Evolutionary conservation across 1,139 yeast species (phyloP).

Genomic region (Candida mesenterica): DNA sequence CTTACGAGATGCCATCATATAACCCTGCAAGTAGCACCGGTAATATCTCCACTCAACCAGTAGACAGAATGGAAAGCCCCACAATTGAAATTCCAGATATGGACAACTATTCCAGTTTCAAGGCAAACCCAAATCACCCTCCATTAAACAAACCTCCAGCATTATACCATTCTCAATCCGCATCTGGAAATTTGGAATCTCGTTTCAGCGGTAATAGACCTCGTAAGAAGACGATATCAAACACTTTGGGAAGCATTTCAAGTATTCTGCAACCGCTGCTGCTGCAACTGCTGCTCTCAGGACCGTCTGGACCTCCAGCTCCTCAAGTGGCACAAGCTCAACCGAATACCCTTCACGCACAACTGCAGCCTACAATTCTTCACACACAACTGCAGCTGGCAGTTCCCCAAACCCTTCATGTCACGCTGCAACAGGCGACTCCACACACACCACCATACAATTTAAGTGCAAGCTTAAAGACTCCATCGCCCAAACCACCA

Average conservation of each 20-base stretch:
- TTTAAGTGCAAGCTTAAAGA: constrained; percentile 18
- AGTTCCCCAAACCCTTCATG: background rate
- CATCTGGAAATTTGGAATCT: constrained; percentile 44
- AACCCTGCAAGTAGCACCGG: background rate
- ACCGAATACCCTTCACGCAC: constrained; percentile 40
- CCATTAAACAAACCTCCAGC: constrained; percentile 17
- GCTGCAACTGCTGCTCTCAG: constrained; percentile 8
- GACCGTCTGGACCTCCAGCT: constrained; percentile 32
- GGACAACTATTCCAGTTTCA: constrained; percentile 33
- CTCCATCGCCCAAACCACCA: constrained; percentile 44
- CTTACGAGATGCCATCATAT: constrained; percentile 1
- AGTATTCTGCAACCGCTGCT: constrained; percentile 5
- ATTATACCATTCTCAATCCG: constrained; percentile 48
- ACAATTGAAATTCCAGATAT: constrained; percentile 49
- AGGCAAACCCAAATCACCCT: constrained; percentile 8
- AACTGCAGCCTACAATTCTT: constrained; percentile 23
- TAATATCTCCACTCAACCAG: constrained; percentile 6
- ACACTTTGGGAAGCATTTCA: constrained; percentile 23
- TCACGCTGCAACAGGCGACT: constrained; percentile 7
- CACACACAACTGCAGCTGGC: background rate
- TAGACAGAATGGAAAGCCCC: constrained; percentile 37
- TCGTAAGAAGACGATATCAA: constrained; percentile 42
- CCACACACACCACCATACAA: constrained; percentile 43
- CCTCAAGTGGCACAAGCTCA: constrained; percentile 26
- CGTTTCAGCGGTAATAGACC: constrained; percentile 30